These are phyloP conservation scores for Pleurotus citrinopileatus DNA, from an alignment of 768 basidiomycete genomes.

Conservation along the genomic window DNA sequence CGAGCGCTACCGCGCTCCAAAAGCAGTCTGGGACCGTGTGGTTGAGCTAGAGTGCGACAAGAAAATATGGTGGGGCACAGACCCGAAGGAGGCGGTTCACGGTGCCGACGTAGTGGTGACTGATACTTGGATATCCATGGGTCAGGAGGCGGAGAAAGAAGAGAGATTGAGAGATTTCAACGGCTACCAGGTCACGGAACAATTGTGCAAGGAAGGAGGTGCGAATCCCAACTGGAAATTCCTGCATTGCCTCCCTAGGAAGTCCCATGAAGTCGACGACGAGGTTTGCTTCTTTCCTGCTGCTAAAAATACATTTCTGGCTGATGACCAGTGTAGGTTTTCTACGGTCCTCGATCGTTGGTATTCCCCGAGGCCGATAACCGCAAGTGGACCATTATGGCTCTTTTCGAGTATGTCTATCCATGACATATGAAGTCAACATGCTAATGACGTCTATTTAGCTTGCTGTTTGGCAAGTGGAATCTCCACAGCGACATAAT, in stretches of 20 bases:
- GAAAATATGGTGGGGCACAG: constrained; percentile 67
- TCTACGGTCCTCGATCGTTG: constrained; percentile 88
- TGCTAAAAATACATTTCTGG: background rate
- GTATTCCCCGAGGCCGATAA: constrained; percentile 96
- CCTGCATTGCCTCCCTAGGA: constrained; percentile 93
- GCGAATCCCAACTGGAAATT: constrained; percentile 91
- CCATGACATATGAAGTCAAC: constrained; percentile 1
- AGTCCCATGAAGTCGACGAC: constrained; percentile 92
- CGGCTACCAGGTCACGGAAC: constrained; percentile 94
- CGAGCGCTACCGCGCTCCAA: constrained; percentile 59
- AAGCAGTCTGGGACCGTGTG: constrained; percentile 79
- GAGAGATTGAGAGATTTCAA: constrained; percentile 82
- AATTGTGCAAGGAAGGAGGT: constrained; percentile 74
- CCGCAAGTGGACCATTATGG: constrained; percentile 96
- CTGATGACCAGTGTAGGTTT: constrained; percentile 53
- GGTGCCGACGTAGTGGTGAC: constrained; percentile 95
- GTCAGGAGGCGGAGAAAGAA: constrained; percentile 91
- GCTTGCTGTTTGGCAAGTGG: constrained; percentile 50
- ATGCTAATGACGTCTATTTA: constrained; percentile 21
- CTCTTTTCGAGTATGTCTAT: constrained; percentile 73
- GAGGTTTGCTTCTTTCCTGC: constrained; percentile 47
- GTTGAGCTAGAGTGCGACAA: constrained; percentile 71
- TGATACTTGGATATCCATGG: constrained; percentile 99
- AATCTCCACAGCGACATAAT: constrained; percentile 20
- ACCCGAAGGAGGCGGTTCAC: constrained; percentile 84